Evolutionary conservation across 192 early-diverging fungal species (phyloP), one percentile per base, ranked within the genome.

Genomic region (Chytriomyces hyalinus): DNA sequence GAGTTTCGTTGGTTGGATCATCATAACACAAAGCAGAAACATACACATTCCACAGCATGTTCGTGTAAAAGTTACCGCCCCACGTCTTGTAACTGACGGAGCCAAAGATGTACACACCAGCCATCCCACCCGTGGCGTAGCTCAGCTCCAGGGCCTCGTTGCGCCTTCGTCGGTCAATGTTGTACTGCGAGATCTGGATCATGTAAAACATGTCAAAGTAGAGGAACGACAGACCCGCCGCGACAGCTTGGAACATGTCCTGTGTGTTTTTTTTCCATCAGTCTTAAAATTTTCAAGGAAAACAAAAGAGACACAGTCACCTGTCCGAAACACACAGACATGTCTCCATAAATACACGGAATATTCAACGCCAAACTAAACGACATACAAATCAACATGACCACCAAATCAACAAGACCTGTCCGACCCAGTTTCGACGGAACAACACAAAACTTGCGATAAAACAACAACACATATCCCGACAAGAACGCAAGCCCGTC

Each of bases 191-290:
- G 11, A 67, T 46, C 11, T 28, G 13, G 6, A 46, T 7, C 13
- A 67, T 15, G 44, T 43, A 67, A 15, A n/a, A 67, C 8, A 67
- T 43, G 11, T 67, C 66, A 67, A 67, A 67, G 44, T 67, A 67
- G 11, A 67, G 3, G 44, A 67, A 67, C 43, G 66, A 67, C 8
- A 67, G 11, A 22, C 8, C 66, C 11, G 43, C 15, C 13, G 43
- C 66, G 28, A 13, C 22, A 9, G 66, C 66, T 46, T 67, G 66
- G 45, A 46, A 67, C 9, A 67, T 67, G 47, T 67, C 66, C 45
- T 67, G 66, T 15, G 36, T 2, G 0, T 36, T 2, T 36, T 36
- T 36, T 36, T 4, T 36, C 36, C 36, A 36, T 36, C 36, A 36
- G 36, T 36, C 36, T 36, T 36, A 36, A 36, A 36, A 36, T 36